These are phyloP conservation scores for Eudorina sp. DNA, from an alignment of 139 green algal species.

Conservation along the genomic window DNA sequence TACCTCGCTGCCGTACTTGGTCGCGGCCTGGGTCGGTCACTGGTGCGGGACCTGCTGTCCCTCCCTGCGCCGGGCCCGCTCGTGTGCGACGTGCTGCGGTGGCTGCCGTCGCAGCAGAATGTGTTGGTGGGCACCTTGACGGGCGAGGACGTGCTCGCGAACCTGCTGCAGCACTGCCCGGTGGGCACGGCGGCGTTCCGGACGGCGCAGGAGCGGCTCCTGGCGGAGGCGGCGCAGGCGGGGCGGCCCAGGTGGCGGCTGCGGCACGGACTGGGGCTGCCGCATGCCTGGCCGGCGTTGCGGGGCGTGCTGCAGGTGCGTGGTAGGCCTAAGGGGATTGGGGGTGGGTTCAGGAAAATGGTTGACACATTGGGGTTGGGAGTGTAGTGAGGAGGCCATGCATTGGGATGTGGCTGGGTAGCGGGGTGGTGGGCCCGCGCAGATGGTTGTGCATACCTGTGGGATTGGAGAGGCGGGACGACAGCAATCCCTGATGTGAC, in stretches of 20 bases:
- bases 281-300: background rate
- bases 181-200: background rate
- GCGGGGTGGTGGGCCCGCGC: too few species aligned
- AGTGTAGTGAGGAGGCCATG: too few species aligned
- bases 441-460: too few species aligned
- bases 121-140: background rate
- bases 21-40: background rate
- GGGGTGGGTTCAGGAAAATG: too few species aligned
- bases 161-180: conserved; percentile 12
- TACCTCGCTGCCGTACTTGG: conserved; percentile 10
- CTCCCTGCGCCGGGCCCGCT: background rate
- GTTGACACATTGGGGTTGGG: too few species aligned
- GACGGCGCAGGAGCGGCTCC: background rate
- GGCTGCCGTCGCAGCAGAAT: background rate
- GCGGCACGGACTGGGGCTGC: conserved; percentile 4
- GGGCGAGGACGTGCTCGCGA: background rate
- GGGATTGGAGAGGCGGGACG: too few species aligned
- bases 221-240: background rate
- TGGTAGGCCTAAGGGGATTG: too few species aligned
- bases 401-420: too few species aligned
- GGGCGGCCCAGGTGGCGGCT: conserved; percentile 8
- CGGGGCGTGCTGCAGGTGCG: background rate
- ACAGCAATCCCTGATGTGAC: too few species aligned
- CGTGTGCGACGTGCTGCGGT: background rate
- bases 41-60: background rate